A percentile compares a stretch with the other conserved stretches of the same genome.
Conservation (phyloP, 2,329 filamentous ascomycete species). For the Corynespora cassiicola region DNA sequence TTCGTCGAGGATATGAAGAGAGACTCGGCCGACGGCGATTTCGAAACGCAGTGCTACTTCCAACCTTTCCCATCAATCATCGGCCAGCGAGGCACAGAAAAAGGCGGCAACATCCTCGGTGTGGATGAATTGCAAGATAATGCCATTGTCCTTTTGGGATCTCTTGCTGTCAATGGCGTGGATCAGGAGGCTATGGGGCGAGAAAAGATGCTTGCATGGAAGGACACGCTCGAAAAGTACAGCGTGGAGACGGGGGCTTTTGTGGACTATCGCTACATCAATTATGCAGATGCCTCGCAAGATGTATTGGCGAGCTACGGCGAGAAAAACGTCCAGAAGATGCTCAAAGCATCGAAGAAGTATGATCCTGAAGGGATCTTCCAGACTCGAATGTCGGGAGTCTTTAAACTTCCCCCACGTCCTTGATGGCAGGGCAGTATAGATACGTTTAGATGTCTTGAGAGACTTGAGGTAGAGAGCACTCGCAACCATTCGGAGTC, state of each 20-base stretch:
- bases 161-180: slow-evolving; percentile 26
- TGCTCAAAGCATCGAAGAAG: slow-evolving; percentile 24
- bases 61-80: slow-evolving; percentile 19
- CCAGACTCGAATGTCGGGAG: slow-evolving; percentile 30
- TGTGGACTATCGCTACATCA: slow-evolving; percentile 36
- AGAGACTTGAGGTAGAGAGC: too few species aligned
- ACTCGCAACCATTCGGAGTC: too few species aligned
- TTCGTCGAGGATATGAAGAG: slow-evolving; percentile 36
- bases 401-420: too few species aligned
- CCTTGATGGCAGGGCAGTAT: too few species aligned
- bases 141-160: slow-evolving; percentile 7
- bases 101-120: slow-evolving; percentile 25
- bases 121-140: slow-evolving; percentile 22
- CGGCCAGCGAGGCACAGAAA: slow-evolving; percentile 3
- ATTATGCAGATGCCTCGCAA: slow-evolving; percentile 36
- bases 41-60: slow-evolving; percentile 17
- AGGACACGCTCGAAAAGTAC: slow-evolving; percentile 20
- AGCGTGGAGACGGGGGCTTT: too few species aligned
- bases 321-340: slow-evolving; percentile 20
- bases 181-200: slow-evolving; percentile 20
- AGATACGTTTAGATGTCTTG: too few species aligned
- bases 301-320: slow-evolving; percentile 30
- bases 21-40: slow-evolving; percentile 10
- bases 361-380: slow-evolving; percentile 31
- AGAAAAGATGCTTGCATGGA: slow-evolving; percentile 15